Evolutionary conservation across 1,284 basidiomycete species (phyloP).

Genomic region (Malassezia japonica): DNA sequence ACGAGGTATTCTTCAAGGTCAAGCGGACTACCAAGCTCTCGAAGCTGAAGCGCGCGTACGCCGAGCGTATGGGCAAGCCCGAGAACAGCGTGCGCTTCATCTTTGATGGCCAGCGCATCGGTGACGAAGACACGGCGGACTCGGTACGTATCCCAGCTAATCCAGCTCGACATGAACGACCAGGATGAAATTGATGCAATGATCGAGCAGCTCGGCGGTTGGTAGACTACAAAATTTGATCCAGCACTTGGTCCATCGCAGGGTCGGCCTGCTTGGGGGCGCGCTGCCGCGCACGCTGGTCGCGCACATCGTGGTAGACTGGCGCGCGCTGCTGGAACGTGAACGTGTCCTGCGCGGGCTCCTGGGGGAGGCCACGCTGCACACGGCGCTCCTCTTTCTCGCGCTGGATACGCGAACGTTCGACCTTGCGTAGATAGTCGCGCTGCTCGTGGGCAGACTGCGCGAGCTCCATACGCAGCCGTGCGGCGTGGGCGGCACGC

Average conservation of each 20-base stretch:
- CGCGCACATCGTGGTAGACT: conserved; percentile 36
- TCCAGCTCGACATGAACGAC: conserved; percentile 45
- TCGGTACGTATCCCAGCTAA: conserved; percentile 27
- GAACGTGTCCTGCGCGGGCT: conserved; percentile 23
- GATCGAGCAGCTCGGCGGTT: conserved; percentile 45
- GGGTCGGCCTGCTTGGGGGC: neutral
- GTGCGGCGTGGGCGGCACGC: conserved; percentile 74
- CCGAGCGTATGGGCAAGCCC: conserved; percentile 76
- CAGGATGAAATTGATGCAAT: conserved; percentile 47
- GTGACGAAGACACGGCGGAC: conserved; percentile 45
- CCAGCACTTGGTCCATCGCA: conserved; percentile 14
- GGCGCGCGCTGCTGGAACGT: conserved; percentile 39
- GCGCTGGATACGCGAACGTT: conserved; percentile 77
- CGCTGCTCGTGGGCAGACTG: conserved; percentile 80
- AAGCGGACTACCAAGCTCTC: conserved; percentile 84
- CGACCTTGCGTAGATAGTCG: conserved; percentile 88
- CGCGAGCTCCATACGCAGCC: conserved; percentile 80
- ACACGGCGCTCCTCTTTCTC: conserved; percentile 67
- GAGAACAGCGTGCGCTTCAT: conserved; percentile 45
- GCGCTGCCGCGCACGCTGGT: conserved; percentile 20
- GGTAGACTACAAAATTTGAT: conserved; percentile 17
- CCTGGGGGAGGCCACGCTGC: conserved; percentile 16
- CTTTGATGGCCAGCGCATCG: conserved; percentile 44
- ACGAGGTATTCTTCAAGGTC: conserved; percentile 97
- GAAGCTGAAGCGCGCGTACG: conserved; percentile 88